These are phyloP conservation scores for Candida maris DNA, from an alignment of 805 yeast genomes.

Conservation along the genomic window DNA sequence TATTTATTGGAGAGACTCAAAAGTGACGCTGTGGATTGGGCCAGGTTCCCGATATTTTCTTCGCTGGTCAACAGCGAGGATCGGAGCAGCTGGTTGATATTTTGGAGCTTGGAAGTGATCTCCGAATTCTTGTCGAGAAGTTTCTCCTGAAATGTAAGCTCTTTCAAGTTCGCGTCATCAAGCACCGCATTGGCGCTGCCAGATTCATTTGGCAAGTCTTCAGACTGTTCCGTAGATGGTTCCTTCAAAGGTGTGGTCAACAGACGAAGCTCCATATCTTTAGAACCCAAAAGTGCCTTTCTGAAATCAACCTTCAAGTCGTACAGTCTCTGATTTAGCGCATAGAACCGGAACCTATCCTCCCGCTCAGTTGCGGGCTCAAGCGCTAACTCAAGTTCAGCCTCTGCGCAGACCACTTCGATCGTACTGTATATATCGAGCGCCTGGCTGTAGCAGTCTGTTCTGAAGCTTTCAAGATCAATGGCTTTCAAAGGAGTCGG, in stretches of 20 bases:
- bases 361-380: slow-evolving; percentile 2
- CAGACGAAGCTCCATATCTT: slow-evolving; percentile 17
- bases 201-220: neutral
- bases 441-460: slow-evolving; percentile 10
- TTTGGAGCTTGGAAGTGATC: slow-evolving; percentile 45
- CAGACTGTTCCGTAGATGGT: slow-evolving; percentile 2
- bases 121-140: slow-evolving; percentile 43
- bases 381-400: slow-evolving; percentile 14
- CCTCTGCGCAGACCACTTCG: slow-evolving; percentile 11
- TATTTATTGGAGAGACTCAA: slow-evolving; percentile 39
- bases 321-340: slow-evolving; percentile 20
- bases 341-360: slow-evolving; percentile 13
- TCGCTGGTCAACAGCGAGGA: slow-evolving; percentile 51
- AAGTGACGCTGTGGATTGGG: slow-evolving; percentile 43
- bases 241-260: slow-evolving; percentile 8
- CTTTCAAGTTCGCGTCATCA: slow-evolving; percentile 24
- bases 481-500: slow-evolving; percentile 4
- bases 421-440: slow-evolving; percentile 20
- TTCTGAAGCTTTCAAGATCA: slow-evolving; percentile 13
- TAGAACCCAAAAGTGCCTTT: slow-evolving; percentile 25
- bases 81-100: slow-evolving; percentile 45
- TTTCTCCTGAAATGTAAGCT: slow-evolving; percentile 36
- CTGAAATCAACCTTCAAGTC: slow-evolving; percentile 28
- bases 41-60: slow-evolving; percentile 44
- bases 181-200: slow-evolving; percentile 27